Evolutionary conservation across 2,329 filamentous ascomycete species (phyloP).

Genomic region (Botrytis porri): DNA sequence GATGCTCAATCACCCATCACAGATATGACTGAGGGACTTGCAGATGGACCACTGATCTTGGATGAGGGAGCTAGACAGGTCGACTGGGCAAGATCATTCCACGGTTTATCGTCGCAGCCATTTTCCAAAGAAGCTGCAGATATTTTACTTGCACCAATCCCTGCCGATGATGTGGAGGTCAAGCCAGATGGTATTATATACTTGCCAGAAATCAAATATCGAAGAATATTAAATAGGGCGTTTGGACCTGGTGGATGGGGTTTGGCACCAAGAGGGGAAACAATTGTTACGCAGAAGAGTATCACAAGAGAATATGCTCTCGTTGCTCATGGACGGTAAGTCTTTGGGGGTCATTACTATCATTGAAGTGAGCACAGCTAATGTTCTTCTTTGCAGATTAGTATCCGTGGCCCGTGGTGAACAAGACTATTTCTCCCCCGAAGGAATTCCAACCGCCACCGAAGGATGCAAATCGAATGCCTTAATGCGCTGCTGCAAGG

Average conservation of each 20-base stretch:
- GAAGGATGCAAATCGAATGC: conserved; percentile 98
- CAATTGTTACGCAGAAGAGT: conserved; percentile 53
- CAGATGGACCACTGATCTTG: conserved; percentile 48
- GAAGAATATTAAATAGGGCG: conserved; percentile 80
- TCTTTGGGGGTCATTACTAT: conserved; percentile 20
- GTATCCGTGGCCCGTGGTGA: conserved; percentile 92
- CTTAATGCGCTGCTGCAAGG: conserved; percentile 97
- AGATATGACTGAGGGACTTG: conserved; percentile 49
- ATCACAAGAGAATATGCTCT: conserved; percentile 92
- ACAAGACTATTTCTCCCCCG: conserved; percentile 86
- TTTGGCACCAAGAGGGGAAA: conserved; percentile 79
- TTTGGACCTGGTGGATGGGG: conserved; percentile 98
- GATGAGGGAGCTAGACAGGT: conserved; percentile 52
- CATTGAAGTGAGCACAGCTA: conserved; percentile 12
- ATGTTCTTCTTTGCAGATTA: conserved; percentile 54
- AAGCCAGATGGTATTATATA: conserved; percentile 98
- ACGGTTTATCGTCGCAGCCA: conserved; percentile 61
- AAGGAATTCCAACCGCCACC: conserved; percentile 88
- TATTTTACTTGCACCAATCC: conserved; percentile 60
- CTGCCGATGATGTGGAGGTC: conserved; percentile 80
- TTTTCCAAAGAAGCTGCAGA: conserved; percentile 64
- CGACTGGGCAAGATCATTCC: conserved; percentile 73
- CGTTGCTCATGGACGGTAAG: conserved; percentile 80
- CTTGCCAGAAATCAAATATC: conserved; percentile 96
- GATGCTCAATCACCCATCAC: conserved; percentile 37